Conservation (phyloP, 179 eudicot species). For the Monotropa hypopitys region DNA sequence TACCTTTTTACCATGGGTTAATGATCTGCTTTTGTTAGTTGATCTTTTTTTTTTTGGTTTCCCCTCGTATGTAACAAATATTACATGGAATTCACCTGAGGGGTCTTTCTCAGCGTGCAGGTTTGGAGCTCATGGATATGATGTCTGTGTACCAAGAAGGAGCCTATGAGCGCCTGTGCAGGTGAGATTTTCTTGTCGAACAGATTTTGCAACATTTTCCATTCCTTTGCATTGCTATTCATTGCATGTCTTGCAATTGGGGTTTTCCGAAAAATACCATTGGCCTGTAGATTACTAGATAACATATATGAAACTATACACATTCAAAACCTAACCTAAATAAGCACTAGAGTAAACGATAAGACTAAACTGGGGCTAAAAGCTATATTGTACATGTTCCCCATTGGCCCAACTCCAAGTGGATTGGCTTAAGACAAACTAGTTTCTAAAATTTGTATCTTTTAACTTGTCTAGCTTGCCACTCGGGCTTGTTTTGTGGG, state of each 20-base stretch:
- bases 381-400: not conserved
- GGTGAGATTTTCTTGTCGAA: slow-evolving; percentile 33
- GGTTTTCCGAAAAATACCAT: not conserved
- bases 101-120: slow-evolving; percentile 68
- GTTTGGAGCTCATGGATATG: slow-evolving; percentile 98
- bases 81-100: not conserved
- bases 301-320: not conserved
- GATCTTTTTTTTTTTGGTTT: not conserved
- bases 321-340: not conserved
- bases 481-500: not conserved
- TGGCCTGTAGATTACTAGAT: not conserved
- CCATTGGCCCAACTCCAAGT: not conserved
- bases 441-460: not conserved
- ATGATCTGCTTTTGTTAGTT: slow-evolving; percentile 4
- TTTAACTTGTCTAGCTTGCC: not conserved
- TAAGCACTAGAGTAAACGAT: not conserved
- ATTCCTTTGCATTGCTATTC: not conserved
- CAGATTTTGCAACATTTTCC: not conserved
- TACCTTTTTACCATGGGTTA: not conserved
- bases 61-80: not conserved
- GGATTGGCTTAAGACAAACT: not conserved
- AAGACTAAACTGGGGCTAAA: not conserved
- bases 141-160: slow-evolving; percentile 99
- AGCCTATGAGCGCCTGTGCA: slow-evolving; percentile 97
- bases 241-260: not conserved